Percentiles rank a stretch among this genome's conserved stretches.
These are phyloP conservation scores for Quercus tomentella DNA, from an alignment of 331 rosid species.

Conservation along the genomic window DNA sequence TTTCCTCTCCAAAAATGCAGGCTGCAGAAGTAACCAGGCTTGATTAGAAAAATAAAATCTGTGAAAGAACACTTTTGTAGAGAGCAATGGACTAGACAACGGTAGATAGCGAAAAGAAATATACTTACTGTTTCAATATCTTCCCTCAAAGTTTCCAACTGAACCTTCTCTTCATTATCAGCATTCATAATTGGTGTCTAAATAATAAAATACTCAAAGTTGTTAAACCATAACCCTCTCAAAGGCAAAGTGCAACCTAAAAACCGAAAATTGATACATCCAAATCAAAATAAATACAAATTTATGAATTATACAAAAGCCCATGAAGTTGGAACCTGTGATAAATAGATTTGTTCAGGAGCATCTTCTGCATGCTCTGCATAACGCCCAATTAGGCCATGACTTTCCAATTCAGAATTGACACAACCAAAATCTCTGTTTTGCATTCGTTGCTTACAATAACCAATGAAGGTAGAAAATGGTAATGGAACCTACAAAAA, in stretches of 20 bases:
- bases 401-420: conserved; percentile 9
- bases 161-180: conserved; percentile 52
- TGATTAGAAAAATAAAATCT: not conserved
- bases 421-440: conserved; percentile 20
- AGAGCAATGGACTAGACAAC: conserved; percentile 7
- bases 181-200: conserved; percentile 63
- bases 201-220: conserved; percentile 15
- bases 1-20: conserved; percentile 51
- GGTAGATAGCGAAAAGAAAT: conserved; percentile 9
- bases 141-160: conserved; percentile 48
- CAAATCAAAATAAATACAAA: not conserved
- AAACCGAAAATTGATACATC: not conserved
- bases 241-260: not conserved
- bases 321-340: conserved; percentile 54
- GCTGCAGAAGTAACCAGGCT: conserved; percentile 44
- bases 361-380: conserved; percentile 36
- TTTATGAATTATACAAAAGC: not conserved
- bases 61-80: not conserved
- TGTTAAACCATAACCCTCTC: not conserved
- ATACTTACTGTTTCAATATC: conserved; percentile 54
- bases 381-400: conserved; percentile 13
- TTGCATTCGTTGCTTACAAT: conserved; percentile 54
- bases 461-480: conserved; percentile 55
- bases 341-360: conserved; percentile 67
- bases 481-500: conserved; percentile 62